Base-by-base conservation (phyloP, 306 rosid genomes). In the Corylus avellana region DNA sequence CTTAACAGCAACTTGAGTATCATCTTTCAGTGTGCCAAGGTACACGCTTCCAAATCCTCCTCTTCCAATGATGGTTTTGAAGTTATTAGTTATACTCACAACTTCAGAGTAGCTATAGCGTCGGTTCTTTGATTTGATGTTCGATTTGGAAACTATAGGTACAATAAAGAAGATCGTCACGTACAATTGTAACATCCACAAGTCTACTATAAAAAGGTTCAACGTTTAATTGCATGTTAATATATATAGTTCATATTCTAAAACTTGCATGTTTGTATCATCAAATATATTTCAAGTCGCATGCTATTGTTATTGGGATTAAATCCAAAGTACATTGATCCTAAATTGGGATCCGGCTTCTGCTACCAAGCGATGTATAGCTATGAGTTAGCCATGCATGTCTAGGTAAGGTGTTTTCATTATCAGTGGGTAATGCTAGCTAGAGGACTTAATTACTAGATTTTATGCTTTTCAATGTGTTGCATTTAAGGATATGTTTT, bases 31-130 rank as follows among this genome's bases (percentile, higher is more conserved):
- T 37, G 1, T 14, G 1, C 88, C 90, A 4, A 13, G 8, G 46
- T 84, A 84, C 12, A 88, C 90, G 56, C 73, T 82, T 56, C 90
- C 92, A 73, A 88, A 86, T 62, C 90, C 92, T 27, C 92, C 88
- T 73, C 51, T 67, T 50, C 92, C 92, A 76, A 84, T 67, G 32
- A 71, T 44, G 3, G 78, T 85, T n/a, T 70, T 66, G 42, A 79
- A 80, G 70, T 90, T 67, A 29, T 82, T 79, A 2, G 91, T 84
- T 9, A 87, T 87, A 7, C 42, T 12, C 4, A 78, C 12, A 55
- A 87, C 61, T 54, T 87, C 86, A 0, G 59, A 51, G 49, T 72
- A 86, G 54, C 58, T 56, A 48, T 84, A 82, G 4, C 58, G 44
- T 27, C 11, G 83, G 42, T 85, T 50, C 20, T 75, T 87, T 18